A percentile compares a stretch with the other conserved stretches of the same genome.
Conservation (phyloP, 2,329 filamentous ascomycete genomes). For the Microsporum canis region DNA sequence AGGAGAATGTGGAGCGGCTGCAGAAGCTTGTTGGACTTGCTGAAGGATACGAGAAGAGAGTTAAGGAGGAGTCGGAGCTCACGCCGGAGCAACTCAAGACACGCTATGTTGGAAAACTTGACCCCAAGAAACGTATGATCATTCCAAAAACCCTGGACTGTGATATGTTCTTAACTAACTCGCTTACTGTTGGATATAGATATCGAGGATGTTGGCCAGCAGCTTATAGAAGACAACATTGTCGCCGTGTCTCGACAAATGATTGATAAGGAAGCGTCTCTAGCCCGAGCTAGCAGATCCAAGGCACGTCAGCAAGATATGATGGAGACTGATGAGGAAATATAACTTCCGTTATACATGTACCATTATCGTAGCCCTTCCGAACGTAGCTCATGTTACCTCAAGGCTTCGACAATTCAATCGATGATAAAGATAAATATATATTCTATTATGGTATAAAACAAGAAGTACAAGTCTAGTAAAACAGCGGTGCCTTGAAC, state of each 20-base stretch:
- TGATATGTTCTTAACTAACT: background rate
- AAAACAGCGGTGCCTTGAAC: background rate
- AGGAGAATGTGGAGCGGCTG: constrained; percentile 76
- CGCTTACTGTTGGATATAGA: constrained; percentile 36
- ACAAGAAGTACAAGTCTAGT: background rate
- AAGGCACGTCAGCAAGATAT: constrained; percentile 38
- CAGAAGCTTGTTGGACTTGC: constrained; percentile 78
- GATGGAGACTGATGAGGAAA: constrained; percentile 60
- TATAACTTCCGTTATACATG: constrained; percentile 15
- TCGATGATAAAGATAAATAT: background rate
- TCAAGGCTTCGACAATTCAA: background rate
- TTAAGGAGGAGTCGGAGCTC: constrained; percentile 96
- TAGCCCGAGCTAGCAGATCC: constrained; percentile 51
- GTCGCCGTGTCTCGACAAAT: constrained; percentile 96
- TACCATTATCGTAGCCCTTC: background rate
- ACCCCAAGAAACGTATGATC: constrained; percentile 80
- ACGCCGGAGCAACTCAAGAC: constrained; percentile 98
- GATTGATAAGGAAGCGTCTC: constrained; percentile 98
- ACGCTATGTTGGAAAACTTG: constrained; percentile 95
- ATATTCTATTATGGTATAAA: background rate
- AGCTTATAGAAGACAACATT: constrained; percentile 98
- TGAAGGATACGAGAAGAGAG: constrained; percentile 95
- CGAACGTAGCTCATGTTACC: background rate
- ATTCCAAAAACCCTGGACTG: constrained; percentile 10
- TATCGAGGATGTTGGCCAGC: constrained; percentile 88